Conservation (phyloP, 2,329 filamentous ascomycete genomes). For the Penicillium sclerotiorum region DNA sequence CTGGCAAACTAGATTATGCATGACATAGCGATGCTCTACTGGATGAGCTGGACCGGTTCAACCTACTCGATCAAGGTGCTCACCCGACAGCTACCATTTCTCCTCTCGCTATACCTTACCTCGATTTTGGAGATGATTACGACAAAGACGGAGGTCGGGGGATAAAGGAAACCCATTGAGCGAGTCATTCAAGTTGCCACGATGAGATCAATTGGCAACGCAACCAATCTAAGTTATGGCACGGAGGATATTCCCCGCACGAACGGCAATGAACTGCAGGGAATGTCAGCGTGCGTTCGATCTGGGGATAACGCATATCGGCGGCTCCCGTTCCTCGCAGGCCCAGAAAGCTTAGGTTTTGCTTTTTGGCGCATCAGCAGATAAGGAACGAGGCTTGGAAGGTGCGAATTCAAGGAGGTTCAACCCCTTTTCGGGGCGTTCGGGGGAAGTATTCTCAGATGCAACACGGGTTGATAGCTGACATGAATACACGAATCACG, state of each 20-base stretch:
- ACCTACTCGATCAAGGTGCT: background rate
- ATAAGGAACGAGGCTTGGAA: background rate
- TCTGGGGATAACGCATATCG: conserved; percentile 15
- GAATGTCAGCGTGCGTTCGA: background rate
- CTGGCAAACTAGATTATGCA: background rate
- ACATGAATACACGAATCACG: background rate
- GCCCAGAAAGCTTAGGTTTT: conserved; percentile 6
- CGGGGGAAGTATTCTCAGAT: background rate
- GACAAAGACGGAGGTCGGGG: background rate
- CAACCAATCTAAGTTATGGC: background rate
- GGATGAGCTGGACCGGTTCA: background rate
- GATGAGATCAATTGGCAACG: background rate
- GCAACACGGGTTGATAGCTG: background rate
- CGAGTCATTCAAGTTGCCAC: too few relatives aligned
- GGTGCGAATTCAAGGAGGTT: background rate
- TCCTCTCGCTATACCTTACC: background rate
- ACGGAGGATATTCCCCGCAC: conserved; percentile 5
- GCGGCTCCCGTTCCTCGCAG: conserved; percentile 14
- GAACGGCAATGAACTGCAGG: background rate
- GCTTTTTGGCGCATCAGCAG: too few relatives aligned
- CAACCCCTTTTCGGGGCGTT: background rate
- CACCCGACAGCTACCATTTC: background rate
- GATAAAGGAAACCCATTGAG: too few relatives aligned
- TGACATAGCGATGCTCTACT: background rate
- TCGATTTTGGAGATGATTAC: background rate